Evolutionary conservation across 2,329 filamentous ascomycete genomes (phyloP).

Genomic region (Aspergillus floridensis): DNA sequence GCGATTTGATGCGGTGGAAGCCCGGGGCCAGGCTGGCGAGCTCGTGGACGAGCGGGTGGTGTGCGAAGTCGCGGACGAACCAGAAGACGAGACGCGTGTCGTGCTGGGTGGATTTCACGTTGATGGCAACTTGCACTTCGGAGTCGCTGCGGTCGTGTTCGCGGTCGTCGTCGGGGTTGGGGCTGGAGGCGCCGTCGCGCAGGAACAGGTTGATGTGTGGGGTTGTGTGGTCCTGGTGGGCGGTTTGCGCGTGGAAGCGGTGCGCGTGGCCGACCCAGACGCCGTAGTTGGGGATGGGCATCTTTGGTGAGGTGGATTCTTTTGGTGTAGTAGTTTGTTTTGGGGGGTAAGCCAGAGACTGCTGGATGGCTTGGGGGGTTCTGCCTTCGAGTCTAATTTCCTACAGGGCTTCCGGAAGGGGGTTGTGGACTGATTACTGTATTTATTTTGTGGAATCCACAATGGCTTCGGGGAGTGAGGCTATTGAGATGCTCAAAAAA

Average conservation of each 20-base stretch:
- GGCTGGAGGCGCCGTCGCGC: neutral
- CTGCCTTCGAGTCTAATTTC: too few relatives aligned
- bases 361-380: too few relatives aligned
- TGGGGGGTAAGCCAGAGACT: too few relatives aligned
- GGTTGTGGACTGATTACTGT: neutral
- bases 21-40: slow-evolving; percentile 10
- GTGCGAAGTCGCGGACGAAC: slow-evolving; percentile 10
- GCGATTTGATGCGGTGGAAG: slow-evolving; percentile 8
- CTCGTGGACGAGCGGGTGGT: slow-evolving; percentile 12
- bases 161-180: neutral
- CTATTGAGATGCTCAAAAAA: neutral
- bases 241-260: neutral
- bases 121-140: slow-evolving; percentile 15
- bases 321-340: too few relatives aligned
- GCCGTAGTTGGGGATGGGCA: slow-evolving; percentile 14
- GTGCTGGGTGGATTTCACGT: slow-evolving; percentile 12
- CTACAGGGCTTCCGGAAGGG: neutral
- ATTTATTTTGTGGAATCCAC: neutral
- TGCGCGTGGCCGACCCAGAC: slow-evolving; percentile 8
- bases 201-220: neutral
- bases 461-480: neutral
- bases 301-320: neutral
- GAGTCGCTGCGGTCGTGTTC: neutral
- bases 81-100: slow-evolving; percentile 21
- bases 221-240: neutral